A percentile compares a stretch with the other conserved stretches of the same genome.
Conservation (phyloP, 2,329 filamentous ascomycete genomes). For the Fusarium goolgardi region DNA sequence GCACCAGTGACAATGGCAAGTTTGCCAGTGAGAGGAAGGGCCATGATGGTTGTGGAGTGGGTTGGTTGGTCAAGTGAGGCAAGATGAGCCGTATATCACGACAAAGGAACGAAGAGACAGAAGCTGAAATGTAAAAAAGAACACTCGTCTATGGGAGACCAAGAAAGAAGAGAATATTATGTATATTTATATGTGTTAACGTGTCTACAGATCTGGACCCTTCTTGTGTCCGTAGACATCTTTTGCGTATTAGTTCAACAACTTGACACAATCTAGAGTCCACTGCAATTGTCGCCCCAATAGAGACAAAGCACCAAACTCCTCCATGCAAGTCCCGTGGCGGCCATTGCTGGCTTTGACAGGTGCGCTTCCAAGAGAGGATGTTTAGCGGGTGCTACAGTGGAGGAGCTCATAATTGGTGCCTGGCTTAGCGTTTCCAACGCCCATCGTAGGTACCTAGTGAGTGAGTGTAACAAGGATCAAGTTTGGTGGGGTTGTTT, state of each 20-base stretch:
- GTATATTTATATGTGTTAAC: slow-evolving; percentile 14
- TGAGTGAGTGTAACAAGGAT: neutral
- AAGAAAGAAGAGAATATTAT: slow-evolving; percentile 3
- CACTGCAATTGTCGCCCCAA: slow-evolving; percentile 43
- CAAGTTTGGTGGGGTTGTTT: slow-evolving; percentile 10
- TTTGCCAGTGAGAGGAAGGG: slow-evolving; percentile 73
- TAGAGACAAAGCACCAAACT: slow-evolving; percentile 23
- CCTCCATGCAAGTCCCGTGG: slow-evolving; percentile 29
- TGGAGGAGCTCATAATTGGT: slow-evolving; percentile 25
- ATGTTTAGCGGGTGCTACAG: slow-evolving; percentile 29
- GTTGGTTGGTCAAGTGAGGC: neutral
- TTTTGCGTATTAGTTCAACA: slow-evolving; percentile 15
- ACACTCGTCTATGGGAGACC: neutral
- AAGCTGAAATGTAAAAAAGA: neutral
- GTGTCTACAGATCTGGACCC: neutral
- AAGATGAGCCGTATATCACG: slow-evolving; percentile 13
- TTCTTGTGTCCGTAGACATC: slow-evolving; percentile 11
- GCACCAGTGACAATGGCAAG: slow-evolving; percentile 83
- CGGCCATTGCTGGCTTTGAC: slow-evolving; percentile 39
- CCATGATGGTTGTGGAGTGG: slow-evolving; percentile 46
- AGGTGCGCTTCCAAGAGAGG: slow-evolving; percentile 41
- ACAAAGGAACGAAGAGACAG: slow-evolving; percentile 5
- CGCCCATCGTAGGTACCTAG: neutral
- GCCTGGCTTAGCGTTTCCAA: slow-evolving; percentile 25
- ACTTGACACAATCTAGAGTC: slow-evolving; percentile 10